phyloP scores from a whole-genome alignment of 1,284 basidiomycete species.

The Sporisorium exsertum region DNA sequence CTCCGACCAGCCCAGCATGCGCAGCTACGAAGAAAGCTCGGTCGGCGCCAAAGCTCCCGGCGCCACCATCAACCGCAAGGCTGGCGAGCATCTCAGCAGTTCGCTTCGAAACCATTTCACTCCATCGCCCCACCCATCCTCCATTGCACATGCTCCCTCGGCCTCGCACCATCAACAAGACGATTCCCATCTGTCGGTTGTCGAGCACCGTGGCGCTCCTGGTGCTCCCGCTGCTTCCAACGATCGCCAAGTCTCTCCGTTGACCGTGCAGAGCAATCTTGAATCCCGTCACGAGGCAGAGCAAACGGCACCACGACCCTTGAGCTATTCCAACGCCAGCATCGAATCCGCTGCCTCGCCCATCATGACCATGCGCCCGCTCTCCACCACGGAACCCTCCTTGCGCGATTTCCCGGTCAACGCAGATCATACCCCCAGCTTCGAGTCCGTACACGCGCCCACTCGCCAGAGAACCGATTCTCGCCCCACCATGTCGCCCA shows the following conservation, averaged over 20 bases:
- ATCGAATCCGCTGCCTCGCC: conserved; percentile 29
- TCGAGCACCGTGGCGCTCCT: conserved; percentile 15
- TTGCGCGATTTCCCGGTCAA: conserved; percentile 43
- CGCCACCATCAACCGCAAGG: conserved; percentile 32
- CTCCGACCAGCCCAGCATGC: conserved; percentile 37
- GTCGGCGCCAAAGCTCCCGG: conserved; percentile 36
- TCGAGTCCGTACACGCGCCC: conserved; percentile 28
- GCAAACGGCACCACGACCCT: conserved; percentile 7
- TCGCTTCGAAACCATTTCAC: conserved; percentile 28
- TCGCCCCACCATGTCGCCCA: conserved; percentile 41
- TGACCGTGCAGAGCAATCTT: neutral
- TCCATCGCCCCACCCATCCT: conserved; percentile 8
- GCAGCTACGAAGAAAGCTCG: conserved; percentile 42
- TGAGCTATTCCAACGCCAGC: conserved; percentile 23
- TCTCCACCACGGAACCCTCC: conserved; percentile 25
- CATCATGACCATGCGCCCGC: conserved; percentile 43
- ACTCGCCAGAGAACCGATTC: conserved; percentile 42
- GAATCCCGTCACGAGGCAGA: neutral
- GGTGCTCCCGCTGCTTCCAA: neutral
- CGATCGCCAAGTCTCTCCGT: conserved; percentile 3
- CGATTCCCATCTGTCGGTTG: conserved; percentile 6
- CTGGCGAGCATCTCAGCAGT: conserved; percentile 32
- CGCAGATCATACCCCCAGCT: conserved; percentile 22
- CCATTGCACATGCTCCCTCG: neutral
- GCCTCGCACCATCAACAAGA: conserved; percentile 11